Percentiles rank a stretch among this genome's conserved stretches.
Conservation (phyloP, 139 green algal species). For the Auxenochlorella protothecoides region DNA sequence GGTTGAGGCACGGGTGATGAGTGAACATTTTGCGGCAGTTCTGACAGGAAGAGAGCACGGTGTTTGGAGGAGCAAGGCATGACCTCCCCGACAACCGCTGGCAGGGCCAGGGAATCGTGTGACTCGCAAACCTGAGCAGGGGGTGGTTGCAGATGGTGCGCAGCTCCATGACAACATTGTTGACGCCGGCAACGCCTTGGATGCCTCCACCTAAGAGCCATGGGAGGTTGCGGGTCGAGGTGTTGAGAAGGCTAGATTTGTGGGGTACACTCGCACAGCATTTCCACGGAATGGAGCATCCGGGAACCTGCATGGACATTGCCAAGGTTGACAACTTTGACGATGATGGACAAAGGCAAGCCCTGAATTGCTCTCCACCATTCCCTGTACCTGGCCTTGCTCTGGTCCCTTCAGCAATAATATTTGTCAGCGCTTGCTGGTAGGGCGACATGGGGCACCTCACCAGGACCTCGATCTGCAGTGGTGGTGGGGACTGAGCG, state of each 20-base stretch:
- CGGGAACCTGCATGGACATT: not conserved
- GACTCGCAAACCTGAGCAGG: constrained; percentile 34
- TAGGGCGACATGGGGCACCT: constrained; percentile 25
- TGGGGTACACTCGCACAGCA: not conserved
- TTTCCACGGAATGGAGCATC: not conserved
- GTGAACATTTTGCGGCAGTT: not conserved
- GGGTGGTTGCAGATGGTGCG: constrained; percentile 77
- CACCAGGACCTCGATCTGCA: constrained; percentile 29
- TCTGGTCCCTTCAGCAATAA: too few species aligned
- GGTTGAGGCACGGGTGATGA: constrained; percentile 2
- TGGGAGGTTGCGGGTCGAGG: constrained; percentile 3
- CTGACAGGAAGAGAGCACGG: not conserved
- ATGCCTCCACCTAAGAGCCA: too few species aligned
- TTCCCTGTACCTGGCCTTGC: too few species aligned
- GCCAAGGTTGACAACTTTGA: not conserved
- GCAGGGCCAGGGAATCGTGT: too few species aligned
- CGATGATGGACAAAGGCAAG: not conserved
- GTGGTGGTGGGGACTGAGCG: not conserved
- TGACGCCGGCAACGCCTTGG: constrained; percentile 8
- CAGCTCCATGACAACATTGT: constrained; percentile 66
- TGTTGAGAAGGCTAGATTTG: too few species aligned
- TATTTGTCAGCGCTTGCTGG: constrained; percentile 14
- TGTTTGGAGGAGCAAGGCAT: too few species aligned
- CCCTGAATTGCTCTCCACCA: not conserved
- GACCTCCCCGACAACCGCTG: too few species aligned